Conservation (phyloP, 2,329 filamentous ascomycete species). For the Colletotrichum cuscutae region DNA sequence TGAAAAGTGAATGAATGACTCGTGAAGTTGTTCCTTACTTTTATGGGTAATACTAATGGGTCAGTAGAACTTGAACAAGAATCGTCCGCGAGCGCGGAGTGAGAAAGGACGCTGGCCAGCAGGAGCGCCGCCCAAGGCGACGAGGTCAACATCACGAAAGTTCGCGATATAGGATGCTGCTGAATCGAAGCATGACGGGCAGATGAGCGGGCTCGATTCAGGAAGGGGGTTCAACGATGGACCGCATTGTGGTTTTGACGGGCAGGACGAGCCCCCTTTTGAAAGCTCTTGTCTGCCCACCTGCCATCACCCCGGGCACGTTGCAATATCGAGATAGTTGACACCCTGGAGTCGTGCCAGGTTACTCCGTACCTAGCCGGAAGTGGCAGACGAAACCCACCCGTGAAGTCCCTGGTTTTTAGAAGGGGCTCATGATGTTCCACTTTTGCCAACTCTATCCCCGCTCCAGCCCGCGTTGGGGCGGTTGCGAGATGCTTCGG, state of each 20-base stretch:
- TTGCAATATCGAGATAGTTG: conserved; percentile 24
- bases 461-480: conserved; percentile 8
- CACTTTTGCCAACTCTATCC: conserved; percentile 29
- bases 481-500: not conserved
- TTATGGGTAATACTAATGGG: conserved; percentile 32
- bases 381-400: conserved; percentile 27
- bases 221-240: not conserved
- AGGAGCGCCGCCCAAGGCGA: conserved; percentile 28
- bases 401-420: conserved; percentile 19
- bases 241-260: conserved; percentile 10
- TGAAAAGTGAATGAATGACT: conserved; percentile 17
- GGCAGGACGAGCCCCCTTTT: conserved; percentile 21
- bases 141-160: conserved; percentile 29
- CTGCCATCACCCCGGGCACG: not conserved
- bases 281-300: conserved; percentile 16
- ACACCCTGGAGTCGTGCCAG: conserved; percentile 20
- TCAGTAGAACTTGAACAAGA: conserved; percentile 14
- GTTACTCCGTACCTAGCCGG: conserved; percentile 15
- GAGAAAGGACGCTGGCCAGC: conserved; percentile 32
- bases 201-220: not conserved
- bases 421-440: conserved; percentile 31
- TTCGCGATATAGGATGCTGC: conserved; percentile 9
- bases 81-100: conserved; percentile 20
- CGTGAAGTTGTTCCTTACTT: conserved; percentile 19
- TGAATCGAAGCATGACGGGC: conserved; percentile 31